Base-by-base conservation (phyloP, 768 basidiomycete genomes). In the Boletus pseudopeckii region DNA sequence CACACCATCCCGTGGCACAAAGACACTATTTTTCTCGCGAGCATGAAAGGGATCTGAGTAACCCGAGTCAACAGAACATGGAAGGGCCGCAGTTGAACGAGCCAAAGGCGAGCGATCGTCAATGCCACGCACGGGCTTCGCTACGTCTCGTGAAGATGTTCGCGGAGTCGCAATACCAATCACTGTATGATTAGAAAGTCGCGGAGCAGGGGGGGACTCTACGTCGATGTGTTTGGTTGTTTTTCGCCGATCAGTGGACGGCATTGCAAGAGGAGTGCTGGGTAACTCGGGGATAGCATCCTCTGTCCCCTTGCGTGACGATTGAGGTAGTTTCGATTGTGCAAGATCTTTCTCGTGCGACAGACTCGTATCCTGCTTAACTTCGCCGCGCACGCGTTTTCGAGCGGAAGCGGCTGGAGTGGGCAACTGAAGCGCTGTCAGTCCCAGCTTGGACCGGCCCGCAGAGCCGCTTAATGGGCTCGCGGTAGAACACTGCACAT, bases 381-480 rank as follows among this genome's bases (percentile, higher is more conserved):
- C 24, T 18, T 17, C 42, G 28, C 18, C 26, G 26, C 51, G 55
- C 26, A 11, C 37, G 24, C 55, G 57, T 45, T 56, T 69, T 45
- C 68, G 59, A 18, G 54, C 6, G 5, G 65, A 58, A 24, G 59
- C 30, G 8, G 47, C 55, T 15, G 67, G 67, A 22, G 67, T 68
- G 13, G 59, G 67, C n/a, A 68, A 34, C 32, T 68, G 65, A 30
- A 51, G 9, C 0, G 38, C 30, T 50, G 18, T 46, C 18, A 1
- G 40, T 28, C 53, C 56, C 17, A 30, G 32, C 26, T 50, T 58
- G 13, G 59, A 50, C 48, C 28, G 48, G 33, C 38, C 26, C 5
- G 40, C 45, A 43, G 45, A 49, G 22, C 34, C 17, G 32, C 20
- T 24, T 28, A 15, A 41, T 41, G 55, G 33, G 15, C 18, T 56